Evolutionary conservation across 2,329 filamentous ascomycete species (phyloP), one percentile per base, ranked within the genome.

Genomic region (Cercospora zeae-maydis): DNA sequence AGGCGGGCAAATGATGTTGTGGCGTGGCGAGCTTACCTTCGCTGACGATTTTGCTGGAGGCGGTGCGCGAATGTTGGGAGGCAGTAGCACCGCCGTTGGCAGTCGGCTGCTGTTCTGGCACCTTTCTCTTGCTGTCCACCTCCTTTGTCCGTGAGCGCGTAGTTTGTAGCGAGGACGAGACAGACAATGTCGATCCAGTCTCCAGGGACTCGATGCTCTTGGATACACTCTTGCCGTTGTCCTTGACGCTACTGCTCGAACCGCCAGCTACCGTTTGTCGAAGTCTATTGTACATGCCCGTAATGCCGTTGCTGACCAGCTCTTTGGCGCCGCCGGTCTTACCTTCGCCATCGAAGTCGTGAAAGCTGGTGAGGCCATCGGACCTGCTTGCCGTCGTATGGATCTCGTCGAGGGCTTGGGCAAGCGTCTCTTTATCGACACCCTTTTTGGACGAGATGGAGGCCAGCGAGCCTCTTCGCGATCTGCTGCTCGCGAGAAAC

Each of bases 321-420:
- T 76, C 75, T 67, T 76, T 76, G 10, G 74, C 68, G 14, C 73
- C 73, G 14, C 66, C 42, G 24, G 70, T 65, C 21, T 59, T 61
- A 36, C 62, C 67, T 4, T 93, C 92, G 76, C 93, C 90, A 66
- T 95, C 90, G 72, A 96, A 93, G 73, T 97, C 93, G 77, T 96
- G 96, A 78, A 98, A 98, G 8, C 92, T 96, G 2, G 93, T 98
- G 53, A 98, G 82, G 34, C 87, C 86, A 66, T 90, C 89, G 34
- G 90, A 90, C 74, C 91, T 90, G 72, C 90, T 96, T n/a, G 93
- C 92, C 5, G 90, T 88, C 56, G 83, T 92, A 76, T 97, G 93
- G 69, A 97, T 96, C 71, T 91, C 88, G 77, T 96, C 90, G 64
- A 97, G 86, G 16, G 89, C 85, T 66, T 91, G 86, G 34, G 90